Evolutionary conservation across 1,284 basidiomycete genomes (phyloP), one percentile per base, ranked within the genome.

Genomic region (Cryptococcus sp.): DNA sequence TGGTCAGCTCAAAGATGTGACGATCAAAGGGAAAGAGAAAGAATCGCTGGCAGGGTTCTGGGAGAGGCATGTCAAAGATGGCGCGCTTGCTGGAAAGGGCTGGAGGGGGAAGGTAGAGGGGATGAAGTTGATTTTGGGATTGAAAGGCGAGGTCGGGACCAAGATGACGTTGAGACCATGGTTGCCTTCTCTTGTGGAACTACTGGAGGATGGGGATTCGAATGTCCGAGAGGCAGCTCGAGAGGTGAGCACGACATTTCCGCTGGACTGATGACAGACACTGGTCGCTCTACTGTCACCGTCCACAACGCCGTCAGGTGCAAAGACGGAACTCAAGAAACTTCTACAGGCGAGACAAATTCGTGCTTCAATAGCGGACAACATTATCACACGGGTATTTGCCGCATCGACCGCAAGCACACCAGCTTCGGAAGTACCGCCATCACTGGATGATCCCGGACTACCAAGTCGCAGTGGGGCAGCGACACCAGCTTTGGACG

Each of bases 311-410:
- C 85, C 86, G 0, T 84, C 93, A 61, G 85, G 84, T 7, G 94
- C 93, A 2, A 85, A 89, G 45, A 83, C 90, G 0, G 93, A 98
- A 69, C 79, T 98, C 49, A 97, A 97, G 78, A 92, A 89, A 69
- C 88, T 92, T 69, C 81, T 98, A 79, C 75, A 82, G 2, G 88
- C 86, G 70, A 87, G 87, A 70, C 82, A 81, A 45, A 87, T 94
- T 32, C 82, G 91, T 43, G 96, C 94, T 74, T 83, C 85, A 5
- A 92, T 93, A 37, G 69, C 74, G 9, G 80, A 81, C 23, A 66
- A 62, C 13, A 76, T 81, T 45, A 63, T 80, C 1, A 57, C 61
- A 1, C 69, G 74, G 4, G 73, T 80, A 1, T 67, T 79, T 34
- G 49, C 53, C 13, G 40, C 43, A 28, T 49, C 53, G n/a, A 47